These are phyloP conservation scores for Suillus brevipes DNA, from an alignment of 768 basidiomycete genomes.

Conservation along the genomic window DNA sequence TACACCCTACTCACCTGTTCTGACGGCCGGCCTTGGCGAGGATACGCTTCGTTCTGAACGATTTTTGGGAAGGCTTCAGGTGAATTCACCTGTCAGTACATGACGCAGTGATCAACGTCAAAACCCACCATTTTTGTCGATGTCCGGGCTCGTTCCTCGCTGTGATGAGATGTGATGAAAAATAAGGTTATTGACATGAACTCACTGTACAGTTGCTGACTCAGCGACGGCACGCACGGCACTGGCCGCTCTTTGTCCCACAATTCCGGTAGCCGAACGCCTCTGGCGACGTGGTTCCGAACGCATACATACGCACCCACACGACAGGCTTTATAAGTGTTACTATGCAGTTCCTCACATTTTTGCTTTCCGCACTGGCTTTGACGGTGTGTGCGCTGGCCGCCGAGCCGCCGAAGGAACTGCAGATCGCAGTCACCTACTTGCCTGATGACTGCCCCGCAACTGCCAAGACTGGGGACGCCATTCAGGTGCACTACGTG, in stretches of 20 bases:
- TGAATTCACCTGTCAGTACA: constrained; percentile 13
- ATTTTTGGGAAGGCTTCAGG: constrained; percentile 94
- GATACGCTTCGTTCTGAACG: constrained; percentile 95
- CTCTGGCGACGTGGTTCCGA: background rate
- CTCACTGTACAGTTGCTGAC: constrained; percentile 45
- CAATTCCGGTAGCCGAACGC: background rate
- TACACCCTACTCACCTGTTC: constrained; percentile 69
- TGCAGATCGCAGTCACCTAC: constrained; percentile 62
- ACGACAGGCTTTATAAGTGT: background rate
- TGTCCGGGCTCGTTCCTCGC: constrained; percentile 35
- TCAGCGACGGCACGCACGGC: constrained; percentile 23
- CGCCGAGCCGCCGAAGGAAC: constrained; percentile 50
- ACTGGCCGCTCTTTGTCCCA: background rate
- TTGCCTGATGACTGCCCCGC: constrained; percentile 55
- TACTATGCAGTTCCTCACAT: constrained; percentile 53
- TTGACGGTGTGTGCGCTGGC: constrained; percentile 50
- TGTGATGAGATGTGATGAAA: constrained; percentile 18
- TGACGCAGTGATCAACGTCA: background rate
- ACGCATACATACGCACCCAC: background rate
- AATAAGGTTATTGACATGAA: constrained; percentile 36
- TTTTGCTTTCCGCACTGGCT: constrained; percentile 46
- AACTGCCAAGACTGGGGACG: constrained; percentile 61
- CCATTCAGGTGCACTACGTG: constrained; percentile 79
- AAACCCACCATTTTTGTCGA: constrained; percentile 51
- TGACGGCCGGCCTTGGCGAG: constrained; percentile 95